Base-by-base conservation (phyloP, 192 early-diverging fungal genomes). In the Gaertneriomyces sp. region DNA sequence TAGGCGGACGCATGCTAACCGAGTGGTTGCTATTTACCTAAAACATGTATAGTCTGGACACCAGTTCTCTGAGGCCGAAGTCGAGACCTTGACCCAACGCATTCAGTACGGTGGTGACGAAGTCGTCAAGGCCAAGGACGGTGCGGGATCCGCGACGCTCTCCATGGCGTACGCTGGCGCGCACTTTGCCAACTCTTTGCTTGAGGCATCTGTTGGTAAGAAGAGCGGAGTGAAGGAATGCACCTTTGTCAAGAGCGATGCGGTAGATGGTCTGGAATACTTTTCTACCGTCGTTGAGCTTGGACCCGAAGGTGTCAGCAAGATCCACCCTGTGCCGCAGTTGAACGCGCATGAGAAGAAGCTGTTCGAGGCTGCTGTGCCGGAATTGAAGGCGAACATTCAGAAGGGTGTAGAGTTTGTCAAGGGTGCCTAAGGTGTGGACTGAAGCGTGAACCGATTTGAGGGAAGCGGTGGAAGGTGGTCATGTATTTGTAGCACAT, bases 321-420 rank as follows among this genome's bases (percentile, higher is more conserved):
- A 83, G 66, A 70, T 76, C 72, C 74, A 75, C 74, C 82, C 82
- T 45, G 52, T 87, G 25, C 81, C 81, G 17, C 14, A 59, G 20
- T 60, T 87, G 52, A 63, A 64, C 64, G 81, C 58, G 39, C 72
- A 78, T 67, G 85, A 87, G 72, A 58, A 87, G 74, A 71, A 74
- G 53, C 76, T 87, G n/a, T 71, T 78, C 20, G 78, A 73, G 14
- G 83, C 79, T 60, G 74, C 74, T 53, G 72, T 87, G 52, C 71
- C 79, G 42, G 81, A 86, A 60, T 76, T 87, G 47, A 84, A 86
- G 73, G 61, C 63, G 47, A 85, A 81, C 77, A 87, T 87, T 67
- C 70, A 79, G 61, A 87, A 87, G 80, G 96, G 96, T 43, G 78
- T 89, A 52, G 79, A 81, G 59, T 98, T 95, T 84, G 87, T 89